phyloP scores from a whole-genome alignment of 768 basidiomycete genomes.

The Calvatia gigantea region DNA sequence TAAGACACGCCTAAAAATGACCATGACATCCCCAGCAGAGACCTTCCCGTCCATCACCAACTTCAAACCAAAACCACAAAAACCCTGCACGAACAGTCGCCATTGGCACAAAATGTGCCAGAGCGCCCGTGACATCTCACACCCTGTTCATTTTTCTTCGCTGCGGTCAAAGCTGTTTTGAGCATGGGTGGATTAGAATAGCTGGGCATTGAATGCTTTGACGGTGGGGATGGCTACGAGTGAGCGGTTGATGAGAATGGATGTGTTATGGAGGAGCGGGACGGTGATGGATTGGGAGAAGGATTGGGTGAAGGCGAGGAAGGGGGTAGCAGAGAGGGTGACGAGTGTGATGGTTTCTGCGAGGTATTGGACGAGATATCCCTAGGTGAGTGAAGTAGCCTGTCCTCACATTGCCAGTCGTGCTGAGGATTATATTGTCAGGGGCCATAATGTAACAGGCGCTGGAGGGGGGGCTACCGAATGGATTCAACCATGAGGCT shows the following conservation, averaged over 20 bases:
- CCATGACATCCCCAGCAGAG: conserved; percentile 67
- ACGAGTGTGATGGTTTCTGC: conserved; percentile 90
- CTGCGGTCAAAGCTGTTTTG: conserved; percentile 44
- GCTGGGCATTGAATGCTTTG: conserved; percentile 85
- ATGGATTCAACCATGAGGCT: too few relatives aligned
- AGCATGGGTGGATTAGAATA: conserved; percentile 39
- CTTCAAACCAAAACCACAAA: conserved; percentile 93
- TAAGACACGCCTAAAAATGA: conserved; percentile 95
- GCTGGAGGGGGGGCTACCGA: too few relatives aligned
- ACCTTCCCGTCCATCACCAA: conserved; percentile 78
- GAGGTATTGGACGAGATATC: too few relatives aligned
- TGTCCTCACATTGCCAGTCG: too few relatives aligned
- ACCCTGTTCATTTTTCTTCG: conserved; percentile 50
- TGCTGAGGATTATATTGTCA: conserved; percentile 74
- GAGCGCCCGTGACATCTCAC: conserved; percentile 70
- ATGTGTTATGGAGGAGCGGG: conserved; percentile 68
- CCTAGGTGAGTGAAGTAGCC: too few relatives aligned
- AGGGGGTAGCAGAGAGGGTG: conserved; percentile 85
- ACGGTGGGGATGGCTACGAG: conserved; percentile 76
- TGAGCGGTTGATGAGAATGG: conserved; percentile 77
- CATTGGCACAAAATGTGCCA: conserved; percentile 83
- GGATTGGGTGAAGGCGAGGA: conserved; percentile 73
- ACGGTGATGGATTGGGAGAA: conserved; percentile 67
- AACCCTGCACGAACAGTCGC: conserved; percentile 96
- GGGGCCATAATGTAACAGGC: too few relatives aligned